phyloP scores from a whole-genome alignment of 169 alveolate genomes.

The Plasmodium gonderi region DNA sequence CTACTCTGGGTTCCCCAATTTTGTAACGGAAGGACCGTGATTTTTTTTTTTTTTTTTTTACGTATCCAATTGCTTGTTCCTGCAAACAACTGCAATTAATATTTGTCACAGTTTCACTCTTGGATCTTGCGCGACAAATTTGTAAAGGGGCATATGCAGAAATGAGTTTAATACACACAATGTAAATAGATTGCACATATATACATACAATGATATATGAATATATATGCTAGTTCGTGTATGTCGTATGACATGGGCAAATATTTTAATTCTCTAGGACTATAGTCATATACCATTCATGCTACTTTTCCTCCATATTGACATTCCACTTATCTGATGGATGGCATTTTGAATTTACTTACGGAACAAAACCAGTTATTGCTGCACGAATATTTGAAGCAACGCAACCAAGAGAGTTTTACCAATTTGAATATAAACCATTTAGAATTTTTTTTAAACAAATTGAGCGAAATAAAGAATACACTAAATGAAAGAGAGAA shows the following conservation, averaged over 20 bases:
- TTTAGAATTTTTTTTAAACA: constrained; percentile 13
- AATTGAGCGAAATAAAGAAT: constrained; percentile 13
- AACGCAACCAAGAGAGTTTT: not conserved
- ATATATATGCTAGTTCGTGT: not conserved
- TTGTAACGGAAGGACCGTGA: not conserved
- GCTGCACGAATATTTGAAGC: not conserved
- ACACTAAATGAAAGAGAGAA: not conserved
- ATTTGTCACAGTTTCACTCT: not conserved
- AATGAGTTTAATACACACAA: too few species aligned
- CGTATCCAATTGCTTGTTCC: not conserved
- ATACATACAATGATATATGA: too few species aligned
- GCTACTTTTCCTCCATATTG: not conserved
- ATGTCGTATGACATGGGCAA: not conserved
- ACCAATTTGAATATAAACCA: not conserved
- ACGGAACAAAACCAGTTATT: constrained; percentile 11
- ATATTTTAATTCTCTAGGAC: not conserved
- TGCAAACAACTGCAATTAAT: not conserved
- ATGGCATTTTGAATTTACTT: constrained; percentile 6
- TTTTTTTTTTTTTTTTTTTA: not conserved
- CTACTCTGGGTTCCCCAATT: not conserved
- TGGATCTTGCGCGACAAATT: not conserved
- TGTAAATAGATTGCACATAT: not conserved
- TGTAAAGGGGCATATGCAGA: not conserved
- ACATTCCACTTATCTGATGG: constrained; percentile 9
- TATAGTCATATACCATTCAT: too few species aligned